Evolutionary conservation across 163 green algal genomes (phyloP), one percentile per base, ranked within the genome.

Genomic region (Picocystis sp.): DNA sequence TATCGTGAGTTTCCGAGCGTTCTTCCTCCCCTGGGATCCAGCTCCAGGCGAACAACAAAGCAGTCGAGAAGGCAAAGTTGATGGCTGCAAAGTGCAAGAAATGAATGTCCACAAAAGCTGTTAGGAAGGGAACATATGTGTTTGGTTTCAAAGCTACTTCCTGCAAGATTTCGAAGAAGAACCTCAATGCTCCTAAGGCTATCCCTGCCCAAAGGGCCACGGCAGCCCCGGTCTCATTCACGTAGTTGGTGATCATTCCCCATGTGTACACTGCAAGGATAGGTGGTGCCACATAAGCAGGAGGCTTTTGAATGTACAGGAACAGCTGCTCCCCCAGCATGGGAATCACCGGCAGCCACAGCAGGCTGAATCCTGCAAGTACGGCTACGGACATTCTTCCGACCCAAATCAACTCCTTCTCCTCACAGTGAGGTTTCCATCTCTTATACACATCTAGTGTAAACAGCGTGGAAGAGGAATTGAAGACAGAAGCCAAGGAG

Each of bases 281-380:
- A 11, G 59, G 59, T 23, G 59, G 59, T 3, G 59, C 59, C 14
- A 66, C 22, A 22, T 62, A 66, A 10, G 59, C 24, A 23, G 59
- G 61, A 15, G 59, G 59, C 45, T 73, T 66, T 48, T 66, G 59
- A n/a, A 69, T 33, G 45, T 64, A 72, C 12, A 70, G 17, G 38
- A 66, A 66, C 45, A 66, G 44, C 59, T 66, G 59, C n/a, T 65
- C 47, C 17, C 59, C 59, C 15, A 66, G 22, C 15, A 70, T 46
- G 12, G 59, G 59, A 42, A 66, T 72, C 29, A 66, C 14, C 19
- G 59, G 59, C 13, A 66, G 59, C 59, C 59, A 66, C 43, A 66
- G 19, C 17, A 64, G 10, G 29, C 17, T 47, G 3, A 66, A 43
- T 29, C 57, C 17, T 11, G 59, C 59, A 3, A 69, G 11, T 15